phyloP scores from a whole-genome alignment of 352 stramenopile genomes.

The Paralagenidium karlingii region DNA sequence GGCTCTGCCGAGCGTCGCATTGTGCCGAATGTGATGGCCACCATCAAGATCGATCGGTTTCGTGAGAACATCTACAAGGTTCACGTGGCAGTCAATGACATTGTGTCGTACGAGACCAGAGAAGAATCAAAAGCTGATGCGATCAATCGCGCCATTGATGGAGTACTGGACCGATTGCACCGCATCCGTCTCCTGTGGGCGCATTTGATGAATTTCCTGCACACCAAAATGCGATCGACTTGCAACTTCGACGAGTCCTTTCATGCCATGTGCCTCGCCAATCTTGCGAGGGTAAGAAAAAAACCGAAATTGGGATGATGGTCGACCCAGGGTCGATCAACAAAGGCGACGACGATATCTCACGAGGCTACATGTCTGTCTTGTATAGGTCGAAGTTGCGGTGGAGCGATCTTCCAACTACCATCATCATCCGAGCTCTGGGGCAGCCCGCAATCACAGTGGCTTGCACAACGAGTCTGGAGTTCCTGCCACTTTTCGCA shows the following conservation, averaged over 20 bases:
- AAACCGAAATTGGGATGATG: too few relatives aligned
- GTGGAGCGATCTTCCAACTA: too few relatives aligned
- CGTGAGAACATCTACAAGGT: conserved; percentile 46
- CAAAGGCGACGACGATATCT: too few relatives aligned
- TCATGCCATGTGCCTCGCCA: conserved; percentile 38
- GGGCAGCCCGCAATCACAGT: too few relatives aligned
- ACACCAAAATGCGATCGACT: conserved; percentile 38
- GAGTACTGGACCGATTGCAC: conserved; percentile 36
- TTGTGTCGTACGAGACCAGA: conserved; percentile 31
- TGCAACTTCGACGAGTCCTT: conserved; percentile 42
- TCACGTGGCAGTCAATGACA: conserved; percentile 43
- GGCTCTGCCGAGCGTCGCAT: conserved; percentile 31
- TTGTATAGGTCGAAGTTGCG: too few relatives aligned
- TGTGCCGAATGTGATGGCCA: conserved; percentile 51
- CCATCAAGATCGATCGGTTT: conserved; percentile 48
- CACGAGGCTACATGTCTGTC: too few relatives aligned
- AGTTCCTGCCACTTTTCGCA: conserved; percentile 20
- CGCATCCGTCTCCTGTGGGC: conserved; percentile 36
- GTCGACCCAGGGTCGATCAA: too few relatives aligned
- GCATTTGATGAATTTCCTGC: conserved; percentile 58
- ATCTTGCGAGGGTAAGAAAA: conserved; percentile 54
- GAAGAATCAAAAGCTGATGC: conserved; percentile 37
- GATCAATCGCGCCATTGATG: conserved; percentile 45
- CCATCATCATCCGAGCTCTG: too few relatives aligned
- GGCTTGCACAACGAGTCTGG: too few relatives aligned